Base-by-base conservation (phyloP, 2,329 filamentous ascomycete species). In the Ophiostoma novo-ulmi region DNA sequence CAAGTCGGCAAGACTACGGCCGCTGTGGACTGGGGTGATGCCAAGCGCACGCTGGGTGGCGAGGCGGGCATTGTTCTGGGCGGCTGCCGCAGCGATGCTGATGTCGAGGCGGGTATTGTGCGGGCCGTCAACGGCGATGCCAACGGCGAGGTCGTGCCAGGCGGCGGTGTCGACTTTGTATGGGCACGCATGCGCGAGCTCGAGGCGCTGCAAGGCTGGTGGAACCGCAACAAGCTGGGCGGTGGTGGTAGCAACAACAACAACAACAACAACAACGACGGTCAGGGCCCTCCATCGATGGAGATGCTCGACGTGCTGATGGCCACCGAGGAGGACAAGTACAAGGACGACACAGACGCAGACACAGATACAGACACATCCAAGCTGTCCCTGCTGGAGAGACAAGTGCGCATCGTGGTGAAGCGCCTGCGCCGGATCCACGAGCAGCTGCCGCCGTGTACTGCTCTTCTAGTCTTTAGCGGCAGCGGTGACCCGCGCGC, bases 1-100 rank as follows among this genome's bases (percentile, higher is more conserved):
- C 81, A 84, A 48, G 81, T 83, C 4, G 85, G 85, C 73, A 89
- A 89, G 78, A 87, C 85, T 0, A 90, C 89, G 72, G 91, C 91
- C 1, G 88, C 96, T 41, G 85, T 98, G 31, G 95, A 99, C 80
- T 97, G 94, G 91, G 94, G 94, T 68, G 90, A 93, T 72, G 91
- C 92, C 17, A 81, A 82, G 69, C 85, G 85, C 75, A 87, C 86
- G 20, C 82, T 83, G 5, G 86, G 86, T 67, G 82, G 81, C 64
- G 85, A 85, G 63, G 86, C 88, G 4, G 87, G 83, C 4, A 80
- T 85, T 73, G 80, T 84, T 48, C 83, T 90, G 61, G 78, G 80
- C 31, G 77, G 80, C 20, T 89, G 88, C 77, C 80, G 79, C 61
- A 84, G 82, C 63, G 88, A 90, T 77, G 85, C 87, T 52, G 86